Base-by-base conservation (phyloP, 1,284 basidiomycete species). In the Sparassis latifolia region DNA sequence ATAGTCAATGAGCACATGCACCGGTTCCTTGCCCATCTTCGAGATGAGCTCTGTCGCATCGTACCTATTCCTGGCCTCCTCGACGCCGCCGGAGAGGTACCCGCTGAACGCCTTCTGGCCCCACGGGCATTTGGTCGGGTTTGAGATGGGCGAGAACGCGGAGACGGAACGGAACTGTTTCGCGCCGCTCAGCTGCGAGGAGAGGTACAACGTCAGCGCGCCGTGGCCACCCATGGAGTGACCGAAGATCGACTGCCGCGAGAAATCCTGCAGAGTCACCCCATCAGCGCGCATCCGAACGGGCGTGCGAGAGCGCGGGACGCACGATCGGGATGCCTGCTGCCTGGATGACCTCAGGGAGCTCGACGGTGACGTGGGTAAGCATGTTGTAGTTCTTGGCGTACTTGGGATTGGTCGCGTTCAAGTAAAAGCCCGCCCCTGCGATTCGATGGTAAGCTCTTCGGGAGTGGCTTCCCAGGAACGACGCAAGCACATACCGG, bases 211-310 rank as follows among this genome's bases (percentile, higher is more conserved):
- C 2, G 89, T 89, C 30, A 99, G 77, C 4, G 97, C 94, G 20
- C 96, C 97, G 66, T 97, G 94, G 2, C 96, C 95, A 53, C 96
- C 96, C 95, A 94, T 67, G 33, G 82, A 88, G 66, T 95, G 92
- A 32, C 92, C 92, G 62, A 90, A 86, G 62, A 96, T 84, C 28
- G 88, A 91, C 65, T 83, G 79, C 46, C 85, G 78, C 44, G 70
- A 76, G 58, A 81, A 74, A 65, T 92, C 86, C 84, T 88, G 55
- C 10, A 49, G 40, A 2, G 7, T 9, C 42, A 33, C 33, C 29
- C 27, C 32, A 32, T 37, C 6, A 28, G 38, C 38, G n/a, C 7
- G 27, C 40, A 33, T 7, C 10, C 40, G 28, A 6, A 10, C 38
- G n/a, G 33, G n/a, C 49, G 38, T 42, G 38, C 33, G n/a, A 38